Conservation (phyloP, 805 yeast genomes). For the Cyberlindnera misumaiensis region DNA sequence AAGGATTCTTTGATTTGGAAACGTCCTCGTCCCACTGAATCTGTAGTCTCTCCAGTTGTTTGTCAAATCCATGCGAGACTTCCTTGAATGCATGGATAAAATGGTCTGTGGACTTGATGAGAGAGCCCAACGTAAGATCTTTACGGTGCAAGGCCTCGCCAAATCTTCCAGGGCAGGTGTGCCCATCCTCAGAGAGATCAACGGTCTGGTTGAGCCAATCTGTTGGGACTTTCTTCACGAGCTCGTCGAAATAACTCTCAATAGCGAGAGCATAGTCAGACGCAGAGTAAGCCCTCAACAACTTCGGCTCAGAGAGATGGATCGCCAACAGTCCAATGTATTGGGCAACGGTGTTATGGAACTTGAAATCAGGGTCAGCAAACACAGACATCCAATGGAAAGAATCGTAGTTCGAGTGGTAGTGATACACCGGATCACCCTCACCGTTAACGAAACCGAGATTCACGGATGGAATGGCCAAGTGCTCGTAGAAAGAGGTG, state of each 20-base stretch:
- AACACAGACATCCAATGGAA: slow-evolving; percentile 59
- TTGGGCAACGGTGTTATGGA: slow-evolving; percentile 51
- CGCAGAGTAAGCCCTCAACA: slow-evolving; percentile 33
- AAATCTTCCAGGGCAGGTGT: slow-evolving; percentile 7
- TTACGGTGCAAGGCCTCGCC: slow-evolving; percentile 5
- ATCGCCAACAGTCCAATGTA: slow-evolving; percentile 44
- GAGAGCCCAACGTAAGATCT: slow-evolving; percentile 18
- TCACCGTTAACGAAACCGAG: slow-evolving; percentile 42
- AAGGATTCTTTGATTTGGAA: slow-evolving; percentile 25
- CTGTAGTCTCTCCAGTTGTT: slow-evolving; percentile 14
- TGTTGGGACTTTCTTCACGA: slow-evolving; percentile 31
- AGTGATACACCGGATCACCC: slow-evolving; percentile 59
- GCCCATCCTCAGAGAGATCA: slow-evolving; percentile 8
- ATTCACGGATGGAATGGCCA: slow-evolving; percentile 57
- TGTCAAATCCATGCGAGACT: slow-evolving; percentile 24
- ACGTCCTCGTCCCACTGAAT: slow-evolving; percentile 23
- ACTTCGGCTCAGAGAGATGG: slow-evolving; percentile 41
- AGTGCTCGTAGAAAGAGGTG: slow-evolving; percentile 51
- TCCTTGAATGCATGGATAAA: slow-evolving; percentile 22
- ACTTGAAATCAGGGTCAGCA: slow-evolving; percentile 57
- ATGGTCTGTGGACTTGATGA: slow-evolving; percentile 24
- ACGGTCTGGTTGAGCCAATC: slow-evolving; percentile 28
- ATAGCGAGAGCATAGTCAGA: slow-evolving; percentile 35
- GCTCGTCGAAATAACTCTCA: slow-evolving; percentile 30
- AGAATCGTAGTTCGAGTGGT: slow-evolving; percentile 72